A percentile compares a stretch with the other conserved stretches of the same genome.
These are phyloP conservation scores for Pleurotus tuoliensis DNA, from an alignment of 768 basidiomycete genomes.

Conservation along the genomic window DNA sequence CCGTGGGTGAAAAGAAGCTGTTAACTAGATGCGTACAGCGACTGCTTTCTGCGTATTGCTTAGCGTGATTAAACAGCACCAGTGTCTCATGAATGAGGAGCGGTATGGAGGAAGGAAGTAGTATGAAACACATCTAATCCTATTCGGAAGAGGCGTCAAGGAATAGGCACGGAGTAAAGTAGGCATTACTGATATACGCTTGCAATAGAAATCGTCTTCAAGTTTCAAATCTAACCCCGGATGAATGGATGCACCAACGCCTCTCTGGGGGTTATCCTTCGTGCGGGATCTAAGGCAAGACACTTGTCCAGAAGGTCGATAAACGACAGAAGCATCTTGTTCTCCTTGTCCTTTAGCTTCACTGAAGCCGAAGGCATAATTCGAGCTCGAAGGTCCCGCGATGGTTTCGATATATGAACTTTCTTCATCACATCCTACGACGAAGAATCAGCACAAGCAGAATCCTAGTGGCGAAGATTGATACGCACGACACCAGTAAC, in stretches of 20 bases:
- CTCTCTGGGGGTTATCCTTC: constrained; percentile 87
- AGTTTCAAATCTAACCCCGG: constrained; percentile 33
- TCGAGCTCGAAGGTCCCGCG: constrained; percentile 75
- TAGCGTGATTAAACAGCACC: too few species aligned
- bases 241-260: constrained; percentile 87
- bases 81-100: too few species aligned
- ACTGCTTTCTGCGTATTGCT: too few species aligned
- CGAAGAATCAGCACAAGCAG: constrained; percentile 14
- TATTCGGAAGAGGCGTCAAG: not conserved
- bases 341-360: constrained; percentile 87
- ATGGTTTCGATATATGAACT: constrained; percentile 79
- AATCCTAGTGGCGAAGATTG: not conserved
- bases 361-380: constrained; percentile 76
- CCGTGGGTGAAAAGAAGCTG: too few species aligned
- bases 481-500: constrained; percentile 76
- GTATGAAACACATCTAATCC: too few species aligned
- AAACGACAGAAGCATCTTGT: constrained; percentile 72
- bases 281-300: constrained; percentile 78
- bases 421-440: constrained; percentile 77
- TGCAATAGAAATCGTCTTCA: not conserved
- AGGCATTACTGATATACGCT: constrained; percentile 3
- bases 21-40: too few species aligned
- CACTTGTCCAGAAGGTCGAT: constrained; percentile 92
- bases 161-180: constrained; percentile 2
- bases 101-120: too few species aligned